Base-by-base conservation (phyloP, 495 filamentous ascomycete genomes). In the Cairneyella variabilis region DNA sequence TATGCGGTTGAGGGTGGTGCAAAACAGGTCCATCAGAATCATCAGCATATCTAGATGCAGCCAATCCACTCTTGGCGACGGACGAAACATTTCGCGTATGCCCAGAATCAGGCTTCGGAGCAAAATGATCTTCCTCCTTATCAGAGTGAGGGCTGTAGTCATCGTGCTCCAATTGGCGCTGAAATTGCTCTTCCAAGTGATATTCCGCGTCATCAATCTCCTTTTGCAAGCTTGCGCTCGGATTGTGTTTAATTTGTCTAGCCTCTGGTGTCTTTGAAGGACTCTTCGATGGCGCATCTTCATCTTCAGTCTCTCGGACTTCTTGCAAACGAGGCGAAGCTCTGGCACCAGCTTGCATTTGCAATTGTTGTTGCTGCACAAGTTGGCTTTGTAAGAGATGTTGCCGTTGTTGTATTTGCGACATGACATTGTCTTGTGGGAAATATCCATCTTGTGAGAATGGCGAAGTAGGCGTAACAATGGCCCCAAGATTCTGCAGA, bases 191-290 rank as follows among this genome's bases (percentile, higher is more conserved):
- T 59, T 89, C 88, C 50, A 91, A 64, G 51, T 91, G 87, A 60
- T 93, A 90, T 52, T 95, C 86, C n/a, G 82, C 81, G 63, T 90
- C 84, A 44, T 95, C 88, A 39, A 95, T 82, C 56, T 95, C 90
- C 61, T 85, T 83, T 66, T 96, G 89, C 23, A 97, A 42, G 27
- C 58, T 64, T 18, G 55, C 52, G 25, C 58, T 64, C 14, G 58
- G 54, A 54, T 64, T 64, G 28, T 59, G 62, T 45, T 36, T 54
- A 45, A 58, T 39, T 28, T 52, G 49, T 46, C 57, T 53, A 0
- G 74, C 71, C 54, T 78, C 75, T 2, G 75, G 74, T 2, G 69
- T 73, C 55, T 76, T 73, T 3, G 73, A 70, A 1, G 71, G 70
- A 23, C 66, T 76, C 59, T 79, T 72, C 8, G 61, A 53, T 0